phyloP scores from a whole-genome alignment of 129 eudicot species.

The Flaveria brownii region DNA sequence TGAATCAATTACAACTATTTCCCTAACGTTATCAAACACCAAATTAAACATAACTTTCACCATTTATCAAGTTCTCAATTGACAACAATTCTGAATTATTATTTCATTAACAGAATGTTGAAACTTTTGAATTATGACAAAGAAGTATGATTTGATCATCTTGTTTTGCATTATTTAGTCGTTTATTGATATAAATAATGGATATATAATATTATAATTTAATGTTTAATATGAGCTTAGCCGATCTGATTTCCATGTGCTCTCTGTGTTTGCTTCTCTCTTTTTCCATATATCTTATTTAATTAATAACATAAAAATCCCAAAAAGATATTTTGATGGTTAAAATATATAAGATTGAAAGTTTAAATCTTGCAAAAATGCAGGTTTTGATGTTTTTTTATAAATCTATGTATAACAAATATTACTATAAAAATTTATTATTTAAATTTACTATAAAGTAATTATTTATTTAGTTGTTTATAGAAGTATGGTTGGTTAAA shows the following conservation, averaged over 20 bases:
- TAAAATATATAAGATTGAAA: not conserved
- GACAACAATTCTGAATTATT: not conserved
- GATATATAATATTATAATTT: conserved; percentile 22
- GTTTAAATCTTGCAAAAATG: not conserved
- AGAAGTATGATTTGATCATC: conserved; percentile 30
- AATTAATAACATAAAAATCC: not conserved
- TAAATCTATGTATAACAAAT: no score
- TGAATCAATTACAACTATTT: no score
- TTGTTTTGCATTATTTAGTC: conserved; percentile 21
- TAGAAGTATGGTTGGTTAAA: no score
- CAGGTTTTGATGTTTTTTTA: not conserved
- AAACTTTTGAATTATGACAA: not conserved
- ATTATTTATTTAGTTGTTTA: no score
- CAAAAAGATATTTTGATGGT: no score
- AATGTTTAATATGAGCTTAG: conserved; percentile 11
- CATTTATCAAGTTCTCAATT: not conserved
- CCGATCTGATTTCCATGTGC: conserved; percentile 35
- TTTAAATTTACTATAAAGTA: no score
- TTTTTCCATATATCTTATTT: conserved; percentile 14
- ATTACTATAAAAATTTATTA: no score
- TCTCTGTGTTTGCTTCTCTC: not conserved
- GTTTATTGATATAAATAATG: conserved; percentile 6
- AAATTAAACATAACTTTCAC: no score
- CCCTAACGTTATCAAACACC: no score
- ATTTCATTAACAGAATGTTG: not conserved